Evolutionary conservation across 1,284 basidiomycete species (phyloP).

Genomic region (Ustilago vetiveriae): DNA sequence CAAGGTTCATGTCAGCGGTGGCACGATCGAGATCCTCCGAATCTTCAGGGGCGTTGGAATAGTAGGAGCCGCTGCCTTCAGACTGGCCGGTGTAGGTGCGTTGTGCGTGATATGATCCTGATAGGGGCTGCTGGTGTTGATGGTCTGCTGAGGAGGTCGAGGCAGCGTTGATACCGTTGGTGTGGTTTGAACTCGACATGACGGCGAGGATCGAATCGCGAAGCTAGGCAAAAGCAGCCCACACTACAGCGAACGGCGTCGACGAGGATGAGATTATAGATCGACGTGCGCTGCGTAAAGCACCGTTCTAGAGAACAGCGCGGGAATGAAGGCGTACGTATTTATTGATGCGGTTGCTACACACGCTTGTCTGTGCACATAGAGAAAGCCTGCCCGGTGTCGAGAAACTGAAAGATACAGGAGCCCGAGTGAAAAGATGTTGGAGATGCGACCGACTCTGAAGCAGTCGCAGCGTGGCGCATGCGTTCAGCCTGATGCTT

Average conservation of each 20-base stretch:
- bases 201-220: not conserved
- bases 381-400: not conserved
- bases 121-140: conserved; percentile 1
- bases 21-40: conserved; percentile 13
- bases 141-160: conserved; percentile 3
- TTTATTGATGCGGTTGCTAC: too few species aligned
- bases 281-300: not conserved
- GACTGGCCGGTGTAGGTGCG: conserved; percentile 31
- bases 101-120: conserved; percentile 14
- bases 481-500: too few species aligned
- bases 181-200: conserved; percentile 15
- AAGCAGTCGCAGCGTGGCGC: too few species aligned
- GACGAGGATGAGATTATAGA: not conserved
- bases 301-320: not conserved
- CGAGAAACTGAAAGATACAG: not conserved
- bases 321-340: too few species aligned
- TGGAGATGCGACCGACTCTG: not conserved
- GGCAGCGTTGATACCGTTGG: conserved; percentile 1
- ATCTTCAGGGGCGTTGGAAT: conserved; percentile 17
- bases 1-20: conserved; percentile 17
- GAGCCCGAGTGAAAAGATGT: not conserved
- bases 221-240: not conserved
- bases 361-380: conserved; percentile 4
- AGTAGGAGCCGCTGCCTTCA: conserved; percentile 30
- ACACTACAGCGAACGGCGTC: not conserved